Evolutionary conservation across 2,329 filamentous ascomycete genomes (phyloP).

Genomic region (Aspergillus chevalieri): DNA sequence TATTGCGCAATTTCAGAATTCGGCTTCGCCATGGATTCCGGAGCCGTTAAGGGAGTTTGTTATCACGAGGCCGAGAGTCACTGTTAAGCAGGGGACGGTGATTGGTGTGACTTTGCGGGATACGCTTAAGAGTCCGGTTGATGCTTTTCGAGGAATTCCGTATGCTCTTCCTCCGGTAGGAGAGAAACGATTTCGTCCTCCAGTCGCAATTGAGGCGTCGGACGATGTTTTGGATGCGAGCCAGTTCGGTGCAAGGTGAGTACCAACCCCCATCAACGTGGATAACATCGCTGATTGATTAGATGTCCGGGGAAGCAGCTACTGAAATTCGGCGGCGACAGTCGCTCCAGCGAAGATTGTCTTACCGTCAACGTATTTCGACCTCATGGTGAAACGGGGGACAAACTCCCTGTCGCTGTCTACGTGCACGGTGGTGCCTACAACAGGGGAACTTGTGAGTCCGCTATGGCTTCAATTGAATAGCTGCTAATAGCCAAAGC

Average conservation of each 20-base stretch:
- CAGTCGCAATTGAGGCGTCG: constrained; percentile 22
- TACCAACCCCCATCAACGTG: background rate
- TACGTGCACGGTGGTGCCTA: constrained; percentile 40
- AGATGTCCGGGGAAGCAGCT: constrained; percentile 39
- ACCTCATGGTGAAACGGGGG: constrained; percentile 17
- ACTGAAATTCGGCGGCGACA: constrained; percentile 44
- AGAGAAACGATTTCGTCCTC: constrained; percentile 41
- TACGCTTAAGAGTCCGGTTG: constrained; percentile 20
- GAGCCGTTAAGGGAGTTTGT: background rate
- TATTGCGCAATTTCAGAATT: background rate
- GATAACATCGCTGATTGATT: background rate
- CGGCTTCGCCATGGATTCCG: background rate
- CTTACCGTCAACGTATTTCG: constrained; percentile 38
- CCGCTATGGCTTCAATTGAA: background rate
- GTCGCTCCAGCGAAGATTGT: constrained; percentile 44
- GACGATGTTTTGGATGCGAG: constrained; percentile 29
- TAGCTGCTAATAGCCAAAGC: constrained; percentile 2
- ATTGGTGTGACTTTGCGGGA: constrained; percentile 21
- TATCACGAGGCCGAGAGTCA: background rate
- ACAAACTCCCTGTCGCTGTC: constrained; percentile 32
- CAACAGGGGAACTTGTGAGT: constrained; percentile 14
- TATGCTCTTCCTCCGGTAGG: constrained; percentile 45
- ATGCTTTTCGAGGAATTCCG: constrained; percentile 45
- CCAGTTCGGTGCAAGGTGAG: constrained; percentile 22
- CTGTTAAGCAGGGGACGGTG: constrained; percentile 21